Conservation (phyloP, 2,329 filamentous ascomycete species). For the Chrysoporthe cubensis region DNA sequence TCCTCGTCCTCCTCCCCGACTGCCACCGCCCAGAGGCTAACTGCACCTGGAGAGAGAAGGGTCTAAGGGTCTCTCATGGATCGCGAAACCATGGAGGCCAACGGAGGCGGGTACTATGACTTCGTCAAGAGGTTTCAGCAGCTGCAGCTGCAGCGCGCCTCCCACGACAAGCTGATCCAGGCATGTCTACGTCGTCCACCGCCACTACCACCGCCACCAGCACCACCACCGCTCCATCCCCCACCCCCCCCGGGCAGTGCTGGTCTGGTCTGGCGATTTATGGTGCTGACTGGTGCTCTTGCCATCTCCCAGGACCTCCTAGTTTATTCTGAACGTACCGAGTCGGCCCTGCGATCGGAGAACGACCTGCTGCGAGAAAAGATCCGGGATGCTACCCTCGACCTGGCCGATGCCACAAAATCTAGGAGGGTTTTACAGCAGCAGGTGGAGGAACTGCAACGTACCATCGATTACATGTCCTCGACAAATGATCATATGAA, state of each 20-base stretch:
- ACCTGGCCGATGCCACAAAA: conserved; percentile 54
- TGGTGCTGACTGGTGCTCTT: conserved; percentile 3
- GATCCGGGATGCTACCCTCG: conserved; percentile 50
- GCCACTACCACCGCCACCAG: neutral
- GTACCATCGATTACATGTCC: conserved; percentile 40
- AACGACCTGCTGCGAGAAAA: conserved; percentile 47
- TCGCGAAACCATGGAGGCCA: conserved; percentile 8
- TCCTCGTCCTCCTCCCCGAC: neutral
- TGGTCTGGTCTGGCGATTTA: neutral
- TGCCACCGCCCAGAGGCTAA: neutral
- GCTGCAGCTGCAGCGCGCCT: conserved; percentile 47
- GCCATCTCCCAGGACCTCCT: conserved; percentile 48
- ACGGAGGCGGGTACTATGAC: conserved; percentile 36
- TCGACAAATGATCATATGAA: conserved; percentile 49
- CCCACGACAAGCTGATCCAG: conserved; percentile 51
- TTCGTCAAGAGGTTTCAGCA: conserved; percentile 53
- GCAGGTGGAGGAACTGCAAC: conserved; percentile 46
- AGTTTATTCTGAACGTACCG: conserved; percentile 49
- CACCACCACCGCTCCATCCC: conserved; percentile 11
- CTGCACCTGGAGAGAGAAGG: neutral
- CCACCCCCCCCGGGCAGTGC: conserved; percentile 6
- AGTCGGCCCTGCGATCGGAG: conserved; percentile 49
- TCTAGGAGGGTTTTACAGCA: conserved; percentile 56
- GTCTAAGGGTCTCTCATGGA: neutral
- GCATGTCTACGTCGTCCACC: conserved; percentile 37